Conservation (phyloP, 192 early-diverging fungal species). For the Powellomyces hirtus region DNA sequence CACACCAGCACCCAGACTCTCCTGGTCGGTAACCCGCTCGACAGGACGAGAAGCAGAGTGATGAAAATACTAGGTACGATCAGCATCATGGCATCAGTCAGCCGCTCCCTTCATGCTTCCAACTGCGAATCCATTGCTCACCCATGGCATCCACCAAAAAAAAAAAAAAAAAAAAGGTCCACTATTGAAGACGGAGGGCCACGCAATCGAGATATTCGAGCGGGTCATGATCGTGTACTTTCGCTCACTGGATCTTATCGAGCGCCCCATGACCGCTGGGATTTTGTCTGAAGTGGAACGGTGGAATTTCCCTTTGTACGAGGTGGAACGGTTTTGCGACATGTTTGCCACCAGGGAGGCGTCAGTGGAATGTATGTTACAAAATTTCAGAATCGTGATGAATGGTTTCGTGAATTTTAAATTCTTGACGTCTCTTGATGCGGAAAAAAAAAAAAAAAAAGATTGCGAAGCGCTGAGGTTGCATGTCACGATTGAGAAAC, state of each 20-base stretch:
- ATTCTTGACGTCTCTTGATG: no score
- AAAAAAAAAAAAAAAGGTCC: slow-evolving; percentile 11
- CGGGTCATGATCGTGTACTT: slow-evolving; percentile 26
- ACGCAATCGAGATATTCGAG: slow-evolving; percentile 7
- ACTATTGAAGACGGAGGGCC: background rate
- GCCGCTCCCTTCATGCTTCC: background rate
- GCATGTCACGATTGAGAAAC: slow-evolving; percentile 10
- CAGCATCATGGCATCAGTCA: background rate
- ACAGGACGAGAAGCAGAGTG: slow-evolving; percentile 4
- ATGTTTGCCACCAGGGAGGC: slow-evolving; percentile 6
- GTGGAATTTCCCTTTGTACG: slow-evolving; percentile 17
- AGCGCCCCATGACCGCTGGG: slow-evolving; percentile 21
- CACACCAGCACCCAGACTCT: slow-evolving; percentile 9
- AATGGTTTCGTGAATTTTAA: no score
- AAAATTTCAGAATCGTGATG: background rate
- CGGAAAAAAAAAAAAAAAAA: no score
- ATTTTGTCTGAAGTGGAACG: slow-evolving; percentile 17
- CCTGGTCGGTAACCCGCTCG: slow-evolving; percentile 4
- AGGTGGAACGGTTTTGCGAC: slow-evolving; percentile 2
- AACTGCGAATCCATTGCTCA: no score
- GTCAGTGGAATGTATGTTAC: background rate
- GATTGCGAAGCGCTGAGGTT: slow-evolving; percentile 19
- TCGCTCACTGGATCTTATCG: slow-evolving; percentile 17
- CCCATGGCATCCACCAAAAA: no score
- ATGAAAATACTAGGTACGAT: slow-evolving; percentile 7